Evolutionary conservation across 441 rosid species (phyloP), one percentile per base, ranked within the genome.

Genomic region (Erysimum cheiri): DNA sequence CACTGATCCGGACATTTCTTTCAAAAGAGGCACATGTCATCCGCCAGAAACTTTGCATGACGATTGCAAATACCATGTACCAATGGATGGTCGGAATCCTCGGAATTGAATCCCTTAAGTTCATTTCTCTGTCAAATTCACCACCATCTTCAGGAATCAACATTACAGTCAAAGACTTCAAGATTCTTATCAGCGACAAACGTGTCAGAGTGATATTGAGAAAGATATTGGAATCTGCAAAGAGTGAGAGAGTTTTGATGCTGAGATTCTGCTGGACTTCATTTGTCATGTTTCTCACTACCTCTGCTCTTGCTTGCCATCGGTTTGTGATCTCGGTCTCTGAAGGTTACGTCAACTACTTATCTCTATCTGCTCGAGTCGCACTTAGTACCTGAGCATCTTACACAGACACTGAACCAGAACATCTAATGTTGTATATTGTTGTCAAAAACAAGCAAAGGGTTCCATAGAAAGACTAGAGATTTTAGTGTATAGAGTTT

Each of bases 221-320:
- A 28, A 90, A 82, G 79, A 80, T 85, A 67, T 8, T 90, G 29
- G 67, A 67, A 57, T 82, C 93, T 53, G 79, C 80, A 24, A 85
- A 77, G 76, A 85, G 77, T 76, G 86, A 85, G 69, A 83, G 88
- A 44, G 62, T 80, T 4, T 71, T 92, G 81, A 85, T 84, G 86
- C 69, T 88, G 67, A 88, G 78, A 73, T 73, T 91, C 72, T 79
- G 79, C 75, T 89, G 93, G 90, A 77, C 84, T 35, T 84, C 86
- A n/a, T 65, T 85, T 29, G 82, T 77, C 48, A 81, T 88, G 81
- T 56, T 78, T 43, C 59, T 88, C 62, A 80, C 79, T 6, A 93
- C 95, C 58, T 77, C 86, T 32, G 91, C 85, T 50, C 50, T 85
- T 69, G 96, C 98, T 50, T 87, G 73, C 64, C 90, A 85, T 75